These are phyloP conservation scores for Paramecium pentaurelia DNA, from an alignment of 73 alveolate species.

Conservation along the genomic window DNA sequence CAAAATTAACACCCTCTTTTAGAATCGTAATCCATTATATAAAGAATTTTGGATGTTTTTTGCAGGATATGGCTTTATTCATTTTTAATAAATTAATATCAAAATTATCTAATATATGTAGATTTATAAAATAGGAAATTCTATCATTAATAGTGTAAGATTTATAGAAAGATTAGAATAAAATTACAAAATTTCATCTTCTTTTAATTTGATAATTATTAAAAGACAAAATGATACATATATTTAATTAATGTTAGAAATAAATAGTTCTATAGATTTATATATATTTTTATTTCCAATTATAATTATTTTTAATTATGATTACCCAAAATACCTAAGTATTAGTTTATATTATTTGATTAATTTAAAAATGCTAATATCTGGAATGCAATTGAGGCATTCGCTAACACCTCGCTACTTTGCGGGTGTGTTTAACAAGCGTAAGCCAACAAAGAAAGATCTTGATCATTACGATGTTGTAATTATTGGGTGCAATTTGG, in stretches of 20 bases:
- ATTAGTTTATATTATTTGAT: not conserved
- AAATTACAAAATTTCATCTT: not conserved
- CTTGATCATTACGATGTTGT: slow-evolving; percentile 56
- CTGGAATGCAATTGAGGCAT: slow-evolving; percentile 39
- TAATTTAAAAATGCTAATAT: not conserved
- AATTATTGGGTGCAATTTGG: slow-evolving; percentile 49
- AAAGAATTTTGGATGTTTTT: not conserved
- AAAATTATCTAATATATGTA: no score
- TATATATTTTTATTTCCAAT: no score
- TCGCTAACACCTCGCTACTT: slow-evolving; percentile 4
- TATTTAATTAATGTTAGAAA: no score
- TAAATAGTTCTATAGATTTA: no score
- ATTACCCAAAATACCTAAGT: not conserved
- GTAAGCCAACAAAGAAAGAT: slow-evolving; percentile 55
- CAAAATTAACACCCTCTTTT: not conserved
- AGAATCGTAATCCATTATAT: not conserved
- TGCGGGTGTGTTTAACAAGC: slow-evolving; percentile 55
- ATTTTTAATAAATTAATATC: not conserved
- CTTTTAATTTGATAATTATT: no score
- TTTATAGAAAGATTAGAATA: not conserved
- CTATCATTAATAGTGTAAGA: no score
- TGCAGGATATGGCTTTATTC: not conserved
- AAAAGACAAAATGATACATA: not conserved
- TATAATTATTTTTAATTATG: not conserved
- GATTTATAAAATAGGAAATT: no score